Percentiles rank a stretch among this genome's conserved stretches.
phyloP scores from a whole-genome alignment of 83 land plant genomes.

The Larix sibirica region DNA sequence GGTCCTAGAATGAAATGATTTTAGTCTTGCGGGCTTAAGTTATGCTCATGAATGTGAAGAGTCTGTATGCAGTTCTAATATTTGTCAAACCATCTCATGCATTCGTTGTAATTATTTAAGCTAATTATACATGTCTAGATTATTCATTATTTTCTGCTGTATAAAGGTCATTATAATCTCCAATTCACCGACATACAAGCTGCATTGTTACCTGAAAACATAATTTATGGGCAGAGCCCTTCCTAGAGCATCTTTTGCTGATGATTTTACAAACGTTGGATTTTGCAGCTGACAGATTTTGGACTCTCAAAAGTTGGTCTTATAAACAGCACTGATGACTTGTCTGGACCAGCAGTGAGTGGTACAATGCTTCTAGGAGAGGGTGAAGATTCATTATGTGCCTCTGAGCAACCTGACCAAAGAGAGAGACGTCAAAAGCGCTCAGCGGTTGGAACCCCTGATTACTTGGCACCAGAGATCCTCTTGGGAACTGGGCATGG shows the following conservation, averaged over 20 bases:
- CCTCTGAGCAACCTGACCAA: conserved; percentile 50
- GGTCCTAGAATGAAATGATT: too few relatives aligned
- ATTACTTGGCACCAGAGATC: conserved; percentile 98
- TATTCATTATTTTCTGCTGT: too few relatives aligned
- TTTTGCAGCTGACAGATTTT: conserved; percentile 95
- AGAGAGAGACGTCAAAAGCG: conserved; percentile 81
- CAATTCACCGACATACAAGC: too few relatives aligned
- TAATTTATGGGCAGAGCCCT: too few relatives aligned
- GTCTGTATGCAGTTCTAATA: too few relatives aligned
- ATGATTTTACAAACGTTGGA: not conserved
- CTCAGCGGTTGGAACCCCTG: conserved; percentile 99
- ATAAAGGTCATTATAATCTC: too few relatives aligned
- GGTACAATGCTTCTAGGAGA: conserved; percentile 63
- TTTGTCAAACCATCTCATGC: too few relatives aligned
- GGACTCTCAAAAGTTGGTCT: conserved; percentile 99
- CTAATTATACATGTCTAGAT: too few relatives aligned
- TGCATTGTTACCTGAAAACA: too few relatives aligned
- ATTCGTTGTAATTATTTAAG: too few relatives aligned
- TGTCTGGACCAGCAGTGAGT: conserved; percentile 96
- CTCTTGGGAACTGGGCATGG: conserved; percentile 98
- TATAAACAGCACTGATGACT: conserved; percentile 97
- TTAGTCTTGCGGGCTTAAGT: too few relatives aligned
- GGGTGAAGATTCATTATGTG: conserved; percentile 40
- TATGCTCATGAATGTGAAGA: too few relatives aligned
- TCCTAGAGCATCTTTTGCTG: not conserved